These are phyloP conservation scores for Irpex rosettiformis DNA, from an alignment of 1,284 basidiomycete genomes.

Conservation along the genomic window DNA sequence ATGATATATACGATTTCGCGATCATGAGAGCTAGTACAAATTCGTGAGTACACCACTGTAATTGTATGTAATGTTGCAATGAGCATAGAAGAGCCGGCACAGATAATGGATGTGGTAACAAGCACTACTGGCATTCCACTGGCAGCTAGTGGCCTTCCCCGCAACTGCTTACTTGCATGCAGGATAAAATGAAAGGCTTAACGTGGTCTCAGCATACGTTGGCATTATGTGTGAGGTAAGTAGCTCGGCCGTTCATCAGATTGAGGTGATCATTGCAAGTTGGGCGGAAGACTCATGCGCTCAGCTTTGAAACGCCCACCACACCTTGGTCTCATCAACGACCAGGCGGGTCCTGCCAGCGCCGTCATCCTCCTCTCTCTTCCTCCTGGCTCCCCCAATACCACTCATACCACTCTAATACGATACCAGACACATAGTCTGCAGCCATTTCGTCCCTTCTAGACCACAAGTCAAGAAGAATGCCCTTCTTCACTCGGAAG, in stretches of 20 bases:
- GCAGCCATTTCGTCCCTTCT: conserved; percentile 57
- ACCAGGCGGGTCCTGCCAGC: conserved; percentile 27
- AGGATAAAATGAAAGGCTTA: too few relatives aligned
- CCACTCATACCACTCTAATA: conserved; percentile 10
- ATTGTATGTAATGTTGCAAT: too few relatives aligned
- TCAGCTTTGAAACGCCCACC: conserved; percentile 3
- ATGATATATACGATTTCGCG: too few relatives aligned
- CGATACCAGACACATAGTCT: conserved; percentile 11
- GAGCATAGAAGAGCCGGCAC: too few relatives aligned
- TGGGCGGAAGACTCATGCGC: neutral
- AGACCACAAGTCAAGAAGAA: conserved; percentile 59
- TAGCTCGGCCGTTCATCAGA: neutral
- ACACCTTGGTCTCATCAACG: conserved; percentile 9
- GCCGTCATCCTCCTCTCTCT: conserved; percentile 11
- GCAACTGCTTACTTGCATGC: too few relatives aligned
- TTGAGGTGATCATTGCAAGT: neutral
- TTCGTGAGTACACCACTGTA: too few relatives aligned
- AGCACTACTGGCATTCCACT: too few relatives aligned
- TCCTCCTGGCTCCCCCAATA: conserved; percentile 11
- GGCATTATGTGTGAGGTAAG: neutral
- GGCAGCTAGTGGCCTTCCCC: too few relatives aligned
- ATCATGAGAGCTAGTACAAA: too few relatives aligned
- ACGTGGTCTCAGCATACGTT: neutral
- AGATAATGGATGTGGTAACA: too few relatives aligned
- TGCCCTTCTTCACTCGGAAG: conserved; percentile 89